phyloP scores from a whole-genome alignment of 2,329 filamentous ascomycete genomes.

The Paecilomyces variotii region DNA sequence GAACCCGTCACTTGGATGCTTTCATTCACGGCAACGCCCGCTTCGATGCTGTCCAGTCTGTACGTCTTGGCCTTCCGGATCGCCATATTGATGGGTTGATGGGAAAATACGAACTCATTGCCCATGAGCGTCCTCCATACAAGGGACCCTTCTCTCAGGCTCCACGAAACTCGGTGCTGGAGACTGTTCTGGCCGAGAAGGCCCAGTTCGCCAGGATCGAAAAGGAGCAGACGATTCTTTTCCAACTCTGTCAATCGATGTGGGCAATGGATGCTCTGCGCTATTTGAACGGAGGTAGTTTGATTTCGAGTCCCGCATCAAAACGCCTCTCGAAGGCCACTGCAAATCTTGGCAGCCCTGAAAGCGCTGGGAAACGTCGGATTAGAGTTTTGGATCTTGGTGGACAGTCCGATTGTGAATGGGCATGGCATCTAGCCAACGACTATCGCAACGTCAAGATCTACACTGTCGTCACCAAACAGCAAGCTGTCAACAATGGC shows the following conservation, averaged over 20 bases:
- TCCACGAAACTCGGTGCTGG: constrained; percentile 59
- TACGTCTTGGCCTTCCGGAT: constrained; percentile 64
- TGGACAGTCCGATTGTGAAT: constrained; percentile 77
- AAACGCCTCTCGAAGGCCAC: constrained; percentile 25
- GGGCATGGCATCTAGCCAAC: constrained; percentile 88
- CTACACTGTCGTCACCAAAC: constrained; percentile 76
- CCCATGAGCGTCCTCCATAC: constrained; percentile 62
- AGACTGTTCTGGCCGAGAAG: constrained; percentile 50
- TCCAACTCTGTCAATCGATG: constrained; percentile 54
- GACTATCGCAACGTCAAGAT: constrained; percentile 80
- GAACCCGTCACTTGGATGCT: constrained; percentile 60
- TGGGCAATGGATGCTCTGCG: constrained; percentile 58
- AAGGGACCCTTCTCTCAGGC: constrained; percentile 62
- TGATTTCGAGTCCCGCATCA: constrained; percentile 49
- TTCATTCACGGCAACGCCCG: constrained; percentile 79
- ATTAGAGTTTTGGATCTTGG: constrained; percentile 76
- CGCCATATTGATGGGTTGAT: constrained; percentile 72
- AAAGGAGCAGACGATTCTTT: constrained; percentile 71
- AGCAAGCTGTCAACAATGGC: constrained; percentile 63
- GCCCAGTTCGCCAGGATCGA: constrained; percentile 43
- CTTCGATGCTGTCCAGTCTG: constrained; percentile 80
- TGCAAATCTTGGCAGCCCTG: constrained; percentile 12
- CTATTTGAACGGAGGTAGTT: constrained; percentile 52
- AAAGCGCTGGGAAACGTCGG: constrained; percentile 34
- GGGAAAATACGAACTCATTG: constrained; percentile 74